Conservation (phyloP, 768 basidiomycete species). For the Gloeopeniophorella convolvens region DNA sequence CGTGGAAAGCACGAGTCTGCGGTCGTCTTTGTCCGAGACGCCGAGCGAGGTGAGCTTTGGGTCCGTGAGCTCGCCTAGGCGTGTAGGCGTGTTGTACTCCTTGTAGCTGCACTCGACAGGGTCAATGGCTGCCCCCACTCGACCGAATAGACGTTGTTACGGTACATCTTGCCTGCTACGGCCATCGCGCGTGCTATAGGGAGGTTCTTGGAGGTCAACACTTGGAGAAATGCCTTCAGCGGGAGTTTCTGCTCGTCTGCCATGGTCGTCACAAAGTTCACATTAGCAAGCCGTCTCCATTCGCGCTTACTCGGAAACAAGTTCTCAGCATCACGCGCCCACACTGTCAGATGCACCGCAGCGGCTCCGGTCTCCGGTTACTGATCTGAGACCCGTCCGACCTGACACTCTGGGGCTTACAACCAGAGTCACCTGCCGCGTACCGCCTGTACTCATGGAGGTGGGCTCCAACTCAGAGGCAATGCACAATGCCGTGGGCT, state of each 20-base stretch:
- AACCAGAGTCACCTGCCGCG: too few relatives aligned
- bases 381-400: too few relatives aligned
- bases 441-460: too few relatives aligned
- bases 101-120: conserved; percentile 50
- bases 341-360: too few relatives aligned
- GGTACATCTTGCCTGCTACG: conserved; percentile 30
- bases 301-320: too few relatives aligned
- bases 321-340: too few relatives aligned
- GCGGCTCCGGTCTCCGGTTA: too few relatives aligned
- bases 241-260: conserved; percentile 20
- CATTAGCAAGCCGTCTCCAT: too few relatives aligned
- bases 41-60: conserved; percentile 51
- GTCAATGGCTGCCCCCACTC: not conserved
- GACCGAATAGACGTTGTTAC: conserved; percentile 1
- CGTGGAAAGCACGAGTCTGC: conserved; percentile 53
- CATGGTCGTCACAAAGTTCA: conserved; percentile 10
- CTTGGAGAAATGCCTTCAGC: conserved; percentile 30
- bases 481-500: too few relatives aligned
- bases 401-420: too few relatives aligned
- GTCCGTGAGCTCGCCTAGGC: conserved; percentile 54
- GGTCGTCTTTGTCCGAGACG: conserved; percentile 55
- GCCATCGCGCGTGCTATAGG: conserved; percentile 30
- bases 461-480: too few relatives aligned
- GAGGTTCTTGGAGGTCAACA: conserved; percentile 25
- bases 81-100: conserved; percentile 52